A percentile compares a stretch with the other conserved stretches of the same genome.
phyloP scores from a whole-genome alignment of 108 stramenopile species.

The Cyclostephanos invisitatus region DNA sequence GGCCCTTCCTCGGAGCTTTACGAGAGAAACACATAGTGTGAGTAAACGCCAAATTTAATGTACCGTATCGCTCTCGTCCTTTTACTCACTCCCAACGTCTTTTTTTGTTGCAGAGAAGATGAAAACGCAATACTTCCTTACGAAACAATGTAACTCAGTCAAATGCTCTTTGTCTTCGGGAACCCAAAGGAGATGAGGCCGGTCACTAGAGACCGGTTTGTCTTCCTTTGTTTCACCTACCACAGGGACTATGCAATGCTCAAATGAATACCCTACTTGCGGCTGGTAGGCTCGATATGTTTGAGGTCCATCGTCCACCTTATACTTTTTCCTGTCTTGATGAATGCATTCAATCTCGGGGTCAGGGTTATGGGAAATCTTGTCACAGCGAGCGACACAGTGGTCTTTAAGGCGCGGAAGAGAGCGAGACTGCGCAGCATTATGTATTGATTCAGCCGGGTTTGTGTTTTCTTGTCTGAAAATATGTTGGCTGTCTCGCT shows the following conservation, averaged over 20 bases:
- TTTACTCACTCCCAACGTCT: slow-evolving; percentile 55
- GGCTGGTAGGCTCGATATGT: neutral
- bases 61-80: neutral
- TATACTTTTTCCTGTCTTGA: neutral
- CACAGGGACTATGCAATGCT: neutral
- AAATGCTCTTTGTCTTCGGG: slow-evolving; percentile 71
- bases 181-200: slow-evolving; percentile 45
- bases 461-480: neutral
- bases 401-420: neutral
- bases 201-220: slow-evolving; percentile 13
- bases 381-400: neutral
- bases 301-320: neutral
- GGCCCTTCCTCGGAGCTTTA: slow-evolving; percentile 71
- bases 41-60: neutral
- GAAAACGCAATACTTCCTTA: slow-evolving; percentile 71
- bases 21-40: neutral
- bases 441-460: neutral
- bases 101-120: slow-evolving; percentile 67
- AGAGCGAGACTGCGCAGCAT: neutral
- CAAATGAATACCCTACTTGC: neutral
- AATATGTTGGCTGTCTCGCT: neutral
- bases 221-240: slow-evolving; percentile 9
- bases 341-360: neutral
- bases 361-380: neutral
- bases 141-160: slow-evolving; percentile 83